Evolutionary conservation across 257 asterid genomes (phyloP).

Genomic region (Anisodus tanguticus): DNA sequence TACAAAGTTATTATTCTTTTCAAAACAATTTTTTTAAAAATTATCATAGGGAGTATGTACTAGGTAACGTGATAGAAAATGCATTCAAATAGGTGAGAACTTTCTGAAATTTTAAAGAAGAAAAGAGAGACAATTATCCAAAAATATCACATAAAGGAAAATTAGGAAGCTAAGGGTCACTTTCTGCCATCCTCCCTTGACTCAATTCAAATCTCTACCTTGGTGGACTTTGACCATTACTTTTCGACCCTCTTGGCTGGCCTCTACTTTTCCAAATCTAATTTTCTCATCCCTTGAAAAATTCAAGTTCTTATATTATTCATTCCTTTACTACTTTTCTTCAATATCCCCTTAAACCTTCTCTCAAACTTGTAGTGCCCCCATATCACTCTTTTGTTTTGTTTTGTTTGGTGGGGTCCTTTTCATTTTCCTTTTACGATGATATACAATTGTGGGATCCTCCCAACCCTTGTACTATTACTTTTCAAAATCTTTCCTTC

Average conservation of each 20-base stretch:
- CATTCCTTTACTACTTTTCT: constrained; percentile 24
- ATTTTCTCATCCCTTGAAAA: constrained; percentile 30
- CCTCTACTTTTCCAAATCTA: constrained; percentile 26
- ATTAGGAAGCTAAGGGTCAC: not conserved
- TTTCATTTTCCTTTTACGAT: not conserved
- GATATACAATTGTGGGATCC: not conserved
- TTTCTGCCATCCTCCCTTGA: constrained; percentile 36
- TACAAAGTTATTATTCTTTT: not conserved
- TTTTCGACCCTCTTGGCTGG: constrained; percentile 32
- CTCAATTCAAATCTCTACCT: constrained; percentile 27
- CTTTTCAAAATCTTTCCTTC: constrained; percentile 23
- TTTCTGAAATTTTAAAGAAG: not conserved
- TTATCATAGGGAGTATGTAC: not conserved
- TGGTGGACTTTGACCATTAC: constrained; percentile 34
- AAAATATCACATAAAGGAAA: not conserved
- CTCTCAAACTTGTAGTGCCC: not conserved
- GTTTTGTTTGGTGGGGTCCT: constrained; percentile 17
- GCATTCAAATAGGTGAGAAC: not conserved
- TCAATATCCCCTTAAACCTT: not conserved
- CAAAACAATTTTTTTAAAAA: not conserved
- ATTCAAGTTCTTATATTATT: constrained; percentile 10
- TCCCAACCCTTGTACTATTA: not conserved
- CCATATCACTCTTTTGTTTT: not conserved
- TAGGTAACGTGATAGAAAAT: too few relatives aligned
- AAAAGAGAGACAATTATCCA: not conserved